phyloP scores from a whole-genome alignment of 2,329 filamentous ascomycete genomes.

The Venturia asperata region DNA sequence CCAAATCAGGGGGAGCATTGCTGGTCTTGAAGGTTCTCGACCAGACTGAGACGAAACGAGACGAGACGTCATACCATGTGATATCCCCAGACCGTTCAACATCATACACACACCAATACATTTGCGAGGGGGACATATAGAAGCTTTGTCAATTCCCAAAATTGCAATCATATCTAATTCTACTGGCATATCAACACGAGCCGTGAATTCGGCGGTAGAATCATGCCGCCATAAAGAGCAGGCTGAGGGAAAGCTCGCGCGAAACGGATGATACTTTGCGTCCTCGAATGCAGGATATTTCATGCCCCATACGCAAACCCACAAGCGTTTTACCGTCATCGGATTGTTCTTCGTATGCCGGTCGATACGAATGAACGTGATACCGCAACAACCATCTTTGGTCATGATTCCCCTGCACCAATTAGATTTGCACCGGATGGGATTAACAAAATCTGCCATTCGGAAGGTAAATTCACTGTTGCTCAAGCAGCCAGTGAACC shows the following conservation, averaged over 20 bases:
- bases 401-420: constrained; percentile 51
- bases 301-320: constrained; percentile 50
- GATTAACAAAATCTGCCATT: constrained; percentile 60
- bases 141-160: neutral
- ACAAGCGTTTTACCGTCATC: constrained; percentile 57
- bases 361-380: constrained; percentile 55
- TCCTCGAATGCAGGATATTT: constrained; percentile 52
- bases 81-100: no score
- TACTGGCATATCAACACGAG: no score
- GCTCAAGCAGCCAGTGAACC: constrained; percentile 52
- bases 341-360: constrained; percentile 55
- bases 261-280: constrained; percentile 54
- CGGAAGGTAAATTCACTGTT: constrained; percentile 51
- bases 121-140: neutral
- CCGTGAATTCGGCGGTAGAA: no score
- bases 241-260: constrained; percentile 49
- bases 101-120: neutral
- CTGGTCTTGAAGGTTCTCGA: neutral
- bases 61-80: constrained; percentile 5
- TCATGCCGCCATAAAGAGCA: constrained; percentile 39
- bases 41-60: neutral
- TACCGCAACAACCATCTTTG: constrained; percentile 52
- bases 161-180: neutral
- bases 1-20: neutral
- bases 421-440: constrained; percentile 60